These are phyloP conservation scores for Chlorella sp. DNA, from an alignment of 139 green algal species.

Conservation along the genomic window DNA sequence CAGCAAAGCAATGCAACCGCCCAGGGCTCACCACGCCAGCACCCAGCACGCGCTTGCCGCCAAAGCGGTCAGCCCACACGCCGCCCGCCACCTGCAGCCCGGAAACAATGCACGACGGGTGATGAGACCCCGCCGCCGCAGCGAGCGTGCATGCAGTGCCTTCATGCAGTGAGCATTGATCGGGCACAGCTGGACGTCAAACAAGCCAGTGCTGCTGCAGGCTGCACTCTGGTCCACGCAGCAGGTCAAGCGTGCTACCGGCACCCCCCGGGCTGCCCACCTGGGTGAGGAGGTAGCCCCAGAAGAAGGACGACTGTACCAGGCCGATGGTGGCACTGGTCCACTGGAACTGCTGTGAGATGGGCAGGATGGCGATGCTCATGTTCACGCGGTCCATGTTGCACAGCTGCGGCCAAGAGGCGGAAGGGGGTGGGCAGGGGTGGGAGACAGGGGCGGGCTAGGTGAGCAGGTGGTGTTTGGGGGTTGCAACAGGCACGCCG, in stretches of 20 bases:
- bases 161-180: no score
- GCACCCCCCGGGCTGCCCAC: no score
- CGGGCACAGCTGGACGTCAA: no score
- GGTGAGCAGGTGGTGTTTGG: no score
- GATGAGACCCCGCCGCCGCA: no score
- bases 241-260: no score
- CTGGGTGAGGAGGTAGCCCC: slow-evolving; percentile 88
- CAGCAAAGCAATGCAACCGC: no score
- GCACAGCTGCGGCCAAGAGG: slow-evolving; percentile 68
- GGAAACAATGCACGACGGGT: no score
- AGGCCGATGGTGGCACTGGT: slow-evolving; percentile 86
- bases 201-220: no score
- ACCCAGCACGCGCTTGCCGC: slow-evolving; percentile 94
- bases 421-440: not conserved
- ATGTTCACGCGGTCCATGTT: slow-evolving; percentile 99
- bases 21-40: slow-evolving; percentile 77
- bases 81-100: slow-evolving; percentile 90
- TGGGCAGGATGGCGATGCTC: slow-evolving; percentile 97
- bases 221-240: no score
- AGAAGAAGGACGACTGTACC: slow-evolving; percentile 99
- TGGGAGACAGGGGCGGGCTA: not conserved
- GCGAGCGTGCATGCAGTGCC: not conserved
- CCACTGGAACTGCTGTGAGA: slow-evolving; percentile 91
- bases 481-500: no score
- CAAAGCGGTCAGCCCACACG: slow-evolving; percentile 92